phyloP scores from a whole-genome alignment of 331 rosid genomes.

The Acacia pycnantha region DNA sequence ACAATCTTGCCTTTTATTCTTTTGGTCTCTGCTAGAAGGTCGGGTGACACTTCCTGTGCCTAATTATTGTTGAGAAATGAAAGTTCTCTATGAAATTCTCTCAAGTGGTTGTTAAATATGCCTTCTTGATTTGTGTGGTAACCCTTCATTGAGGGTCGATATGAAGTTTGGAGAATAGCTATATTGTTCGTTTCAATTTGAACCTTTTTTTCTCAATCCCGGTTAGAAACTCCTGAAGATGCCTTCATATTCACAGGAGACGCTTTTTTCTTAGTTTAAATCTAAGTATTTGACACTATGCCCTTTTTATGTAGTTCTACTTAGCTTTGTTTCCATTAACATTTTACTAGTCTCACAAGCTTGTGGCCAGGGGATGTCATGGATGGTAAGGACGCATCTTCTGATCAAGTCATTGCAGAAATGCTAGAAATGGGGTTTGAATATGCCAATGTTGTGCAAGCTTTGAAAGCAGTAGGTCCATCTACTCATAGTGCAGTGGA shows the following conservation, averaged over 20 bases:
- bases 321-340: background rate
- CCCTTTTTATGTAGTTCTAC: background rate
- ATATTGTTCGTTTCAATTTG: background rate
- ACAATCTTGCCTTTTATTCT: background rate
- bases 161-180: background rate
- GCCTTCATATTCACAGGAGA: background rate
- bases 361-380: slow-evolving; percentile 30
- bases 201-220: background rate
- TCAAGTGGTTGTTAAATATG: background rate
- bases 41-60: background rate
- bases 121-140: background rate
- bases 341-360: background rate
- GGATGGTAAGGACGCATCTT: slow-evolving; percentile 34
- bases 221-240: background rate
- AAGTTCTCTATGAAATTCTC: background rate
- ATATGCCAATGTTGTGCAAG: slow-evolving; percentile 40
- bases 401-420: slow-evolving; percentile 48
- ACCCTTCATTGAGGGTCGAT: background rate
- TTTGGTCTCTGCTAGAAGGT: background rate
- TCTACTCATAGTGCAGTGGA: slow-evolving; percentile 50
- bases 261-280: background rate
- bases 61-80: background rate
- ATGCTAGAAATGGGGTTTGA: slow-evolving; percentile 76
- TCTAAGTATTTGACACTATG: background rate
- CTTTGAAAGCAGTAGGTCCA: slow-evolving; percentile 55